Evolutionary conservation across 192 early-diverging fungal genomes (phyloP), one percentile per base, ranked within the genome.

Genomic region (Coemansia biformis): DNA sequence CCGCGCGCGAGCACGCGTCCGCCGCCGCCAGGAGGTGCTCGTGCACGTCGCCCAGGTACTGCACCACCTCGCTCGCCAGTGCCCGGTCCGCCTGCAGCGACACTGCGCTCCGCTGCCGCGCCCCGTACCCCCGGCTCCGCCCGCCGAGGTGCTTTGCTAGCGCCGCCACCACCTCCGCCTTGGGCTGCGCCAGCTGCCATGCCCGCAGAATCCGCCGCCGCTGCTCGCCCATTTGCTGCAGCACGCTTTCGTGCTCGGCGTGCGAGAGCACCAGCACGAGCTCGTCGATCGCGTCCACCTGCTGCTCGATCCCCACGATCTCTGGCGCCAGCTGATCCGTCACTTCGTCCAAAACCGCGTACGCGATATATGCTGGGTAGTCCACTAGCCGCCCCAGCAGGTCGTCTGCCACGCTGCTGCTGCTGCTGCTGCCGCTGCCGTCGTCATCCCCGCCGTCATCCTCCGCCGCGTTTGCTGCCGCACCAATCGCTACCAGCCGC

Each of bases 221-320:
- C 51, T 82, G 84, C 58, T 84, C 80, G 18, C 88, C 86, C 56
- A 88, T 90, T 3, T 76, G 75, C 18, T 78, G 68, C 28, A 90
- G 60, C 82, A 86, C 86, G 43, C 83, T 79, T 1, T 78, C 79
- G 16, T 86, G 82, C 59, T 96, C 91, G 5, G 83, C 83, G 62
- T 96, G 91, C 36, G 91, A 81, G 16, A 93, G 72, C 21, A 93
- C 79, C 18, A 99, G 71, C 4, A 99, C 93, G 2, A 94, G 65
- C 43, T 96, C 91, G 57, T 99, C 93, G 50, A 99, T 92, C 0
- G 86, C 83, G 49, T 96, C 90, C 4, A 99, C 96, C 57, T 93
- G 89, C 17, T 83, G 79, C 66, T 99, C 96, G 55, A 99, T 88
- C 16, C 80, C 75, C 17, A 79, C 60, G 19, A 99, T 82, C 10